Evolutionary conservation across 2,329 filamentous ascomycete species (phyloP), one percentile per base, ranked within the genome.

Genomic region (Fusarium guadeloupense): DNA sequence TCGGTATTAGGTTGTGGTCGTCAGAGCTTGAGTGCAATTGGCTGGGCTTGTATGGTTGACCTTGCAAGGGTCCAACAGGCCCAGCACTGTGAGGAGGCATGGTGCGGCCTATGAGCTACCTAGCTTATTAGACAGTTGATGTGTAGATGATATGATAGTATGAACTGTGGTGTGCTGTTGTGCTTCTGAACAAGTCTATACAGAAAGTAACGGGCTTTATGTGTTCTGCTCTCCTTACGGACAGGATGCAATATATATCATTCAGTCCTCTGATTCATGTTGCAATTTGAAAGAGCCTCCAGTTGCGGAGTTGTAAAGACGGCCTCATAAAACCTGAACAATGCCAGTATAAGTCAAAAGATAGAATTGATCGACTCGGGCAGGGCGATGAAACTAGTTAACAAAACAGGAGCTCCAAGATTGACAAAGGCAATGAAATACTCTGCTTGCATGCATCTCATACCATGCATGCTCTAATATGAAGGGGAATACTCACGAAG

Each of bases 11-110:
- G 48, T 65, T 69, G 31, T 58, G 65, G 14, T 66, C 66, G 39
- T 17, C 31, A 17, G 42, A 35, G 5, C 39, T 44, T 46, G 58
- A 42, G 33, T 73, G 62, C 44, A 75, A 74, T 67, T 75, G 73
- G 21, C 69, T 57, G 50, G 75, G 71, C 14, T 69, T 59, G 54
- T 75, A 73, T 48, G 41, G 38, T n/a, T 48, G 51, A 40, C 42
- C 35, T 13, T 39, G 37, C 10, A 69, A 59, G 10, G 64, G 54
- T 16, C 59, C 59, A 46, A 53, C 42, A 21, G 59, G 66, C 28
- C 64, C 60, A 37, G 69, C 66, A 28, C 34, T 62, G 41, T 70
- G 65, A 52, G 67, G 67, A 26, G 65, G 42, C 67, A 69, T 69
- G 38, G 23, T 53, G 21, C n/a, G 16, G 21, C 17, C 52, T n/a